Base-by-base conservation (phyloP, 345 rosid species). In the Aethionema arabicum region DNA sequence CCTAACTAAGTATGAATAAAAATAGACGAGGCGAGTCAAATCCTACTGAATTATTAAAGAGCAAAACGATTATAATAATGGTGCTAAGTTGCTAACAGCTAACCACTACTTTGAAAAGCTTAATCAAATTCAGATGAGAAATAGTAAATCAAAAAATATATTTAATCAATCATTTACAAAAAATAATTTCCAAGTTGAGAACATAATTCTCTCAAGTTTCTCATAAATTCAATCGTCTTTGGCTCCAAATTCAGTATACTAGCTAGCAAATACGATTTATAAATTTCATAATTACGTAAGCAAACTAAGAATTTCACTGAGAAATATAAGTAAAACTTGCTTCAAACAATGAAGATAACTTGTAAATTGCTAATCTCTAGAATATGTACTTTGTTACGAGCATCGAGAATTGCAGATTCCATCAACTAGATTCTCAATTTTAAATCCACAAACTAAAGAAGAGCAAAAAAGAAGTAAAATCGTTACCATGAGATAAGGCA, bases 401-500 rank as follows among this genome's bases (percentile, higher is more conserved):
- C 45, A 41, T 8, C 4, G 5, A 8, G 3, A 11, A 11, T 4
- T 21, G 27, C 27, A 21, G 30, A 14, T 13, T 10, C 11, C 15
- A 41, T 2, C n/a, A 40, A 40, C 27, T 21, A 5, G 36, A 9
- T 16, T 8, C 2, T 11, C 38, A 39, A 56, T 16, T 3, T n/a
- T 2, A 48, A 27, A 37, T 37, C n/a, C 1, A 40, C 2, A 7
- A 35, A 35, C 8, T 16, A 3, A n/a, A 15, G 9, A 62, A 11
- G 15, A 35, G 32, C 6, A 11, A 39, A 29, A 40, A 31, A 11
- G 2, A 8, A 39, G 61, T 39, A 7, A 62, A 43, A 32, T 15
- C 16, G 11, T 69, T 80, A 92, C 96, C 95, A 85, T 65, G 9
- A 87, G 64, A 47, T 85, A 92, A 14, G 98, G 98, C 70, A 92